phyloP scores from a whole-genome alignment of 495 filamentous ascomycete genomes.

The Aspergillus funiculosus region DNA sequence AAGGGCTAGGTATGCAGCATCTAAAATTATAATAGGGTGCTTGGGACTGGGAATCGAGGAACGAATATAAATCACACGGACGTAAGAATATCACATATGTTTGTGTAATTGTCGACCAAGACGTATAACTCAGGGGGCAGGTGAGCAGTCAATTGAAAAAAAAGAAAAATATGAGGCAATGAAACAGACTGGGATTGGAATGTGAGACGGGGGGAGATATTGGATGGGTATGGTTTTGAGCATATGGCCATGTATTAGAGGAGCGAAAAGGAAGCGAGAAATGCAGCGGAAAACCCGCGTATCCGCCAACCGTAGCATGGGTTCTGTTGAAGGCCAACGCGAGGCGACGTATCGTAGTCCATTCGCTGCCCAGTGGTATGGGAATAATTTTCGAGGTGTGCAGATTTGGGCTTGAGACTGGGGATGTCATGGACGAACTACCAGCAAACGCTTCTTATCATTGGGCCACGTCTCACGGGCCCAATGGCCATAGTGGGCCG shows the following conservation, averaged over 20 bases:
- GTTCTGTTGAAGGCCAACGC: conserved; percentile 26
- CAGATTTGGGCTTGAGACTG: conserved; percentile 21
- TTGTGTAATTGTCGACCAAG: conserved; percentile 27
- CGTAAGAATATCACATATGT: conserved; percentile 27
- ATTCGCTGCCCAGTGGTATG: conserved; percentile 28
- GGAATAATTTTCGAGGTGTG: conserved; percentile 21
- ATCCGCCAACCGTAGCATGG: conserved; percentile 14
- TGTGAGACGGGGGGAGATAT: conserved; percentile 25
- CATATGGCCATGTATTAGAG: conserved; percentile 28
- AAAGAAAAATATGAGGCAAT: conserved; percentile 24
- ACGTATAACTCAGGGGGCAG: conserved; percentile 12
- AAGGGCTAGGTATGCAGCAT: conserved; percentile 32
- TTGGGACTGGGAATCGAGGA: conserved; percentile 22
- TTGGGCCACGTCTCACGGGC: conserved; percentile 41
- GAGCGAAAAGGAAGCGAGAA: conserved; percentile 19
- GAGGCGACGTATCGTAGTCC: conserved; percentile 43
- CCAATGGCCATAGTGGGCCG: conserved; percentile 22
- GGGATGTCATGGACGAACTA: conserved; percentile 37
- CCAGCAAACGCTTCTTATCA: conserved; percentile 29
- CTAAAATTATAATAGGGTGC: conserved; percentile 23
- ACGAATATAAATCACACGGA: conserved; percentile 29
- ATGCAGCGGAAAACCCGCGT: conserved; percentile 17
- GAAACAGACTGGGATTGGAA: conserved; percentile 15
- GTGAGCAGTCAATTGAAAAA: conserved; percentile 14
- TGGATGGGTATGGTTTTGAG: conserved; percentile 21